Evolutionary conservation across 176 grass and related monocot genomes (phyloP).

Genomic region (Phragmites australis): DNA sequence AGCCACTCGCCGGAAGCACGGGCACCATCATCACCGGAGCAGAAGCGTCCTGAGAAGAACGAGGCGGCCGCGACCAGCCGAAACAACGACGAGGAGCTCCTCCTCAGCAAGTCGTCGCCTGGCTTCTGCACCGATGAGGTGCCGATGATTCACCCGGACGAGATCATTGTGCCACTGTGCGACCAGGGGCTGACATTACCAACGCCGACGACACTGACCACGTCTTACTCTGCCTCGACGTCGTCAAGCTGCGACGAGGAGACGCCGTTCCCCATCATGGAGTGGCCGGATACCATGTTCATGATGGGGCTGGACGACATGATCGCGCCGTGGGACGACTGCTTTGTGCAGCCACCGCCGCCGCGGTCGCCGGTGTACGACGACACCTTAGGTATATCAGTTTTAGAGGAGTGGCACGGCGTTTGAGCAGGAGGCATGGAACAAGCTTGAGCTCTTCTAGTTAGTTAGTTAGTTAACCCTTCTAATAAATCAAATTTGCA

Average conservation of each 20-base stretch:
- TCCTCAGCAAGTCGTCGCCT: slow-evolving; percentile 22
- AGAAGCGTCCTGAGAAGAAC: neutral
- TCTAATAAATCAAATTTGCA: neutral
- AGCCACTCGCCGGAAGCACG: neutral
- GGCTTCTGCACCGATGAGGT: slow-evolving; percentile 85
- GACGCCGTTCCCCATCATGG: slow-evolving; percentile 37
- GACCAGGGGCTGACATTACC: neutral
- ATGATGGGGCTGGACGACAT: slow-evolving; percentile 54
- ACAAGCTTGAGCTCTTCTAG: slow-evolving; percentile 64
- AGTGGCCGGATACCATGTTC: slow-evolving; percentile 48
- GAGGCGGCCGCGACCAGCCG: neutral
- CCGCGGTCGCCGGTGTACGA: slow-evolving; percentile 8
- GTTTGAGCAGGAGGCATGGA: slow-evolving; percentile 65
- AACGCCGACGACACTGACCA: neutral
- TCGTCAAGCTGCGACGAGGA: slow-evolving; percentile 47
- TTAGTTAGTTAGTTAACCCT: neutral
- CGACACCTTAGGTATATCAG: slow-evolving; percentile 42
- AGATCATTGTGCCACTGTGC: slow-evolving; percentile 50
- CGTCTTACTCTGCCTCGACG: slow-evolving; percentile 32
- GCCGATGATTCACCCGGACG: slow-evolving; percentile 68
- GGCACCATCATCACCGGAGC: neutral
- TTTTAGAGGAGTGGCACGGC: slow-evolving; percentile 20
- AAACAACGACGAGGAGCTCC: neutral
- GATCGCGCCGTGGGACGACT: slow-evolving; percentile 27
- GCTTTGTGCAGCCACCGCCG: neutral